Base-by-base conservation (phyloP, 2,329 filamentous ascomycete genomes). In the Arthrobotrys megalospora region DNA sequence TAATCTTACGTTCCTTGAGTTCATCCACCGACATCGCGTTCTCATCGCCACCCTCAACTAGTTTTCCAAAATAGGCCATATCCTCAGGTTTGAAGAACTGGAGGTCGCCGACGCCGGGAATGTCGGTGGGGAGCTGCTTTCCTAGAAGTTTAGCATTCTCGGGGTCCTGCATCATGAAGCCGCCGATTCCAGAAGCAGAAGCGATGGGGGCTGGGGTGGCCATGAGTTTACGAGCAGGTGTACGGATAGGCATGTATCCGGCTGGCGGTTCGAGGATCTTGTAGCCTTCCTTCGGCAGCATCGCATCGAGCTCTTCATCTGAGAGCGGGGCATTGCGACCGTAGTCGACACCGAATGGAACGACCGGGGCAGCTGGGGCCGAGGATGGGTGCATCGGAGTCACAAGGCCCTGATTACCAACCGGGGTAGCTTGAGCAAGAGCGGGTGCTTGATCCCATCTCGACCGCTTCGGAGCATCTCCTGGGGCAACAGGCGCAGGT, bases 11-110 rank as follows among this genome's bases (percentile, higher is more conserved):
- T 85, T 99, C 95, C 85, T 99, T 98, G 65, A 99, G 86, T 83
- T 99, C 95, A 60, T 99, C 96, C 8, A 99, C 94, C 19, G 91
- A 94, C 85, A 99, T 89, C 21, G 90, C 88, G 82, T 95, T 96
- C 85, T 99, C 96, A 81, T 98, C 94, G 28, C 92, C 92, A 43
- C 93, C 94, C 83, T 99, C 96, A 21, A 97, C 95, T 47, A 99
- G 89, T 86, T 99, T 98, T 76, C 95, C 94, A 83, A 99, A 99
- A 85, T 99, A 99, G 45, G 93, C 91, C 94, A 98, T 97, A 85
- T 99, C 96, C 84, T 99, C 96, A 0, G 94, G 90, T 86, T 99
- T 99, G 88, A 99, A 97, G 84, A 98, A 99, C 81, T 97, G 94
- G 64, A 99, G 86, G 84, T 99, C 96, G 45, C 94, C 94, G 62